Base-by-base conservation (phyloP, 176 grass and related monocot species). In the Carex scoparia region DNA sequence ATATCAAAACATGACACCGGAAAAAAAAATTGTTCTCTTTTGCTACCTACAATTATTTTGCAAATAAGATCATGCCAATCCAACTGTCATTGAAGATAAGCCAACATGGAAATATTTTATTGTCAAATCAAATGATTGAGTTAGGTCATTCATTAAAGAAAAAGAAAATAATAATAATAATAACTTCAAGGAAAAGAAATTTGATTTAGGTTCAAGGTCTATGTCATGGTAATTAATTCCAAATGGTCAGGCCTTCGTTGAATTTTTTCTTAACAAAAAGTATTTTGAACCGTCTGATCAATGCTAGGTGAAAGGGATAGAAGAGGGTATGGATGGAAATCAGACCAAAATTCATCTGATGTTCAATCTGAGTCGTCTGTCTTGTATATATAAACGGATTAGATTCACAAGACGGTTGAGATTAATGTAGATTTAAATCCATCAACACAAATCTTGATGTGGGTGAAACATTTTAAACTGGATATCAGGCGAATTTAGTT, bases 71-170 rank as follows among this genome's bases (percentile, higher is more conserved):
- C 33, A 56, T 57, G 51, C 51, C 27, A 57, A 35, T 57, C 28
- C 74, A 78, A 78, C 74, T 57, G 48, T 15, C 51, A 33, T 32
- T 30, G 10, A 77, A 77, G 73, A 83, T 51, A 30, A 82, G 38
- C 80, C 80, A 2, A 55, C 60, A 37, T 55, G 13, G 27, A 51
- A 53, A 31, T 83, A 32, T 69, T 83, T 68, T 53, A 32, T 40
- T 40, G 38, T 40, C 38, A 40, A 40, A 40, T 83, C 13, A 51
- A 64, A 69, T 83, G 62, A 83, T 83, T 83, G 63, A 69, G 49
- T 69, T 54, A 68, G 62, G 81, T 69, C 27, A 10, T 49, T 67
- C 13, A 38, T 56, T 11, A 77, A 44, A 46, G 13, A 5, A 40
- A 44, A 71, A 19, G 9, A 11, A 33, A 65, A 11, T 11, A n/a